Evolutionary conservation across 805 yeast species (phyloP), one percentile per base, ranked within the genome.

Genomic region (Soucietia sequanensis): DNA sequence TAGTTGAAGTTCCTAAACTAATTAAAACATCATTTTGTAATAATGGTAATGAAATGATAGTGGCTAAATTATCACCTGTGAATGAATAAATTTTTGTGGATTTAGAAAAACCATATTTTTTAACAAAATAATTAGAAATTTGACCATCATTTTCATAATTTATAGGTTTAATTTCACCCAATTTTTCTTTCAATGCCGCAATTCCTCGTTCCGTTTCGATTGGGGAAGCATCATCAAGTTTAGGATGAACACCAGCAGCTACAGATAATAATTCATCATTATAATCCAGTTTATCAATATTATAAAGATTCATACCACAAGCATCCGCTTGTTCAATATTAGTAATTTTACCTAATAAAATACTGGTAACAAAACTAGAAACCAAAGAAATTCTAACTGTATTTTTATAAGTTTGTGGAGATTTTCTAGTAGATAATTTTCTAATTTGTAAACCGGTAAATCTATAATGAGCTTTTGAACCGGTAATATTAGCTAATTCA

Each of bases 381-480:
- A 89, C 88, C 30, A 90, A 62, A 0, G 89, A 75, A 24, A 90
- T 84, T 36, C 83, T 62, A 13, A 54, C 51, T 1, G 95, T 84
- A 2, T 70, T 54, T 6, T 56, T 53, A 58, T 84, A 89, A 3
- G 62, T 58, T 2, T 69, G 68, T 0, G 79, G 76, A 28, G 72
- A 68, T 1, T 62, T 56, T 33, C 77, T 68, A 2, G 76, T 76
- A 1, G 78, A 74, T 30, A 88, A 60, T 49, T 85, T 86, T 44
- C 91, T 66, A 34, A 89, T 87, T 62, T 89, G 97, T n/a, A 91
- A 78, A 0, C 96, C 96, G 0, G 96, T 88, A 54, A 89, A 89
- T 41, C 96, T 68, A 51, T 83, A 84, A 60, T 89, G 96, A 2
- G 95, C 95, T 48, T 81, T 76, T 3, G 95, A 84, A 2, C 97